These are phyloP conservation scores for Vitellaria paradoxa DNA, from an alignment of 179 eudicot genomes.

Conservation along the genomic window DNA sequence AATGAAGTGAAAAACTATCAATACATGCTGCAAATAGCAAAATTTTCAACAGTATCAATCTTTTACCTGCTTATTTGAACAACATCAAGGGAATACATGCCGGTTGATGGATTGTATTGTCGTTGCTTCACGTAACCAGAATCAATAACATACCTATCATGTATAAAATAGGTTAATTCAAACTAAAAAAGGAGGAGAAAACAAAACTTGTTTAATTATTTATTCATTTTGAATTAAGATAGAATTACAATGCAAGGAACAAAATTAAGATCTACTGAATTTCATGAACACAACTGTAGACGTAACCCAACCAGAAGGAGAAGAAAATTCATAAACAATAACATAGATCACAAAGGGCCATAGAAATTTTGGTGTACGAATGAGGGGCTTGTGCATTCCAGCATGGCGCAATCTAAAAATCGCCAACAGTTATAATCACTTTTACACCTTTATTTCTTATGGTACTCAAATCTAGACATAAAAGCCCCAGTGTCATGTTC, in stretches of 20 bases:
- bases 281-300: neutral
- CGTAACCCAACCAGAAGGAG: neutral
- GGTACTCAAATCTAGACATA: too few species aligned
- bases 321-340: neutral
- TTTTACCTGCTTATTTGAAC: conserved; percentile 82
- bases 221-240: neutral
- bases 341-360: neutral
- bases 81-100: conserved; percentile 96
- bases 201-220: neutral
- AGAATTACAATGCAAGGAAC: neutral
- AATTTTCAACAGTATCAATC: neutral
- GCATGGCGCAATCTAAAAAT: too few species aligned
- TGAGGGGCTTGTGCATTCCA: too few species aligned
- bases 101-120: conserved; percentile 85
- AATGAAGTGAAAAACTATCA: neutral
- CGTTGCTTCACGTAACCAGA: conserved; percentile 95
- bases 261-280: neutral
- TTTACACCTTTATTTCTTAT: too few species aligned
- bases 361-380: neutral
- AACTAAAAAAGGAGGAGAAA: neutral
- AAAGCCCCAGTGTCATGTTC: too few species aligned
- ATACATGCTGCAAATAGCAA: neutral
- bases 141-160: conserved; percentile 83
- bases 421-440: too few species aligned
- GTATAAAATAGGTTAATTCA: neutral